phyloP scores from a whole-genome alignment of 768 basidiomycete species.

The Dioszegia hungarica region DNA sequence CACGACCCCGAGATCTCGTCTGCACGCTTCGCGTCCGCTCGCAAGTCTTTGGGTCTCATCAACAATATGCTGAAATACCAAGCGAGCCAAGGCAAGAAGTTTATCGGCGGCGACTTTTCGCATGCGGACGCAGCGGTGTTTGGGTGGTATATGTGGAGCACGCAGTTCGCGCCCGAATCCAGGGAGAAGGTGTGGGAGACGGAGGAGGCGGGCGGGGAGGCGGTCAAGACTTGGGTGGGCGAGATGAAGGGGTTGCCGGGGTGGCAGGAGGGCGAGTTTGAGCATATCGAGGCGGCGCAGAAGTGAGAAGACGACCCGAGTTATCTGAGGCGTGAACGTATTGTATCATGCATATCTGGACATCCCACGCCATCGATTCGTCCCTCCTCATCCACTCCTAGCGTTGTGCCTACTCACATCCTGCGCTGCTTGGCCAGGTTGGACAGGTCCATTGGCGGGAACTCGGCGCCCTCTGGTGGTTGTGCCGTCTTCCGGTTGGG shows the following conservation, averaged over 20 bases:
- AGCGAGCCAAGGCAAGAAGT: conserved; percentile 1
- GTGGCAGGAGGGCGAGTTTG: not conserved
- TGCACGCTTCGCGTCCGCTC: not conserved
- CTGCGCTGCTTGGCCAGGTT: conserved; percentile 34
- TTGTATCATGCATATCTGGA: conserved; percentile 6
- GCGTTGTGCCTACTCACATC: conserved; percentile 5
- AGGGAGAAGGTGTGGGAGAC: not conserved
- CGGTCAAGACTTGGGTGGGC: not conserved
- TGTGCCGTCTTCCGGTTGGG: conserved; percentile 91
- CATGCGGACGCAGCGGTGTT: conserved; percentile 4
- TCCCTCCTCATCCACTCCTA: not conserved
- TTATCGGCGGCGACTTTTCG: conserved; percentile 2
- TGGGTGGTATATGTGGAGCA: conserved; percentile 1
- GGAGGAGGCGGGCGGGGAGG: not conserved
- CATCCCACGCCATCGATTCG: no score
- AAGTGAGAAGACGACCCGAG: no score
- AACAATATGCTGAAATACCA: not conserved
- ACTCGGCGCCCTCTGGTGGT: conserved; percentile 72
- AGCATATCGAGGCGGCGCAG: not conserved
- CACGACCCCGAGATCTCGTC: not conserved
- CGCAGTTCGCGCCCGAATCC: not conserved
- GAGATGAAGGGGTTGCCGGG: not conserved
- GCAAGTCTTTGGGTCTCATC: not conserved
- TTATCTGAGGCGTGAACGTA: no score
- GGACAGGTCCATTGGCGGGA: conserved; percentile 42